Base-by-base conservation (phyloP, 2,329 filamentous ascomycete genomes). In the Ceratocystis huliohia region DNA sequence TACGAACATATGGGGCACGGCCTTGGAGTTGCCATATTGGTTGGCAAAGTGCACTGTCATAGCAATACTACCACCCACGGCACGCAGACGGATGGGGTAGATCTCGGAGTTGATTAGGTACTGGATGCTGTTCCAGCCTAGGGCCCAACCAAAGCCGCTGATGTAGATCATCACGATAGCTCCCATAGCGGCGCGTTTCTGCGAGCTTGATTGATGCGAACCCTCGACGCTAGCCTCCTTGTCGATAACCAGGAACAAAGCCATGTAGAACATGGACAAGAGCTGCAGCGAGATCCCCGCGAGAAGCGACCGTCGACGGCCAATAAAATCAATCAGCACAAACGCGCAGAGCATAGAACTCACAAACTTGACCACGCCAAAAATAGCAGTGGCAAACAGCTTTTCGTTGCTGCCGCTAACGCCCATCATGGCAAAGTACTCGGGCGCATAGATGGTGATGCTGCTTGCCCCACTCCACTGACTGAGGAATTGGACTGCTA, bases 31-130 rank as follows among this genome's bases (percentile, higher is more conserved):
- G 30, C 88, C 88, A 73, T 89, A 91, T 74, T 91, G 87, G 74
- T 89, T 89, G 68, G 82, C 85, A 72, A 91, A 91, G 74, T 92
- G 88, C 68, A 91, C 81, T 0, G 84, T 88, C 88, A 91, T 91
- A 61, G 86, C 84, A 72, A 88, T 80, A 0, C 84, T 88, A 0
- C 86, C 88, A 22, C 85, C 84, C 8, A 91, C 75, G 3, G 88
- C 87, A 66, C 88, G 83, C 63, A 92, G 84, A 2, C 88, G 82
- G 8, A 91, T 80, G 0, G 88, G 88, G 77, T 89, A 92, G 68
- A 92, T 80, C 73, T 92, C 88, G 1, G 87, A 86, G 15, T 88
- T 90, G 66, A 92, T 81, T 3, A 92, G 80, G 73, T 91, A 92
- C 75, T 91, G 88, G 79, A 89, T 88, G 0, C 80, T 83, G 76